phyloP scores from a whole-genome alignment of 352 stramenopile species.

The Phytophthora parvispora region DNA sequence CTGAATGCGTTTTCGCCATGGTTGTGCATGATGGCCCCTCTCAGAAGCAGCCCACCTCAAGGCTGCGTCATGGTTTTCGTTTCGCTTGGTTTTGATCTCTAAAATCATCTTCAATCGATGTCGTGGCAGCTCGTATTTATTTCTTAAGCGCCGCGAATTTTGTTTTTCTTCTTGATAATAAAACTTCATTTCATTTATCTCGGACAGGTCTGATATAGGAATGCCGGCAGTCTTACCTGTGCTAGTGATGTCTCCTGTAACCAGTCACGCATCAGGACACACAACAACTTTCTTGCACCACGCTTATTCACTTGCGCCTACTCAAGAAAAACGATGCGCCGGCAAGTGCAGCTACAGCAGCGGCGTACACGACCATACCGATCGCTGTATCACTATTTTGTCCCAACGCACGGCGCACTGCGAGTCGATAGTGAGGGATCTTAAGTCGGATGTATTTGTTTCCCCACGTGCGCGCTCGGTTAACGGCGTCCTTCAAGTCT shows the following conservation, averaged over 20 bases:
- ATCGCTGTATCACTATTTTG: constrained; percentile 63
- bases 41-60: constrained; percentile 10
- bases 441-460: constrained; percentile 90
- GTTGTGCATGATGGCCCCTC: not conserved
- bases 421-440: constrained; percentile 61
- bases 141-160: constrained; percentile 27
- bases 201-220: not conserved
- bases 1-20: constrained; percentile 13
- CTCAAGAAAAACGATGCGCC: constrained; percentile 85
- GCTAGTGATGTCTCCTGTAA: not conserved
- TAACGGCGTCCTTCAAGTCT: constrained; percentile 86
- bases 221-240: too few relatives aligned
- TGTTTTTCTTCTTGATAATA: constrained; percentile 26
- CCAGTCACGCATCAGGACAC: not conserved
- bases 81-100: constrained; percentile 23
- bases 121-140: constrained; percentile 49
- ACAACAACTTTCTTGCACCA: constrained; percentile 11
- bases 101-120: constrained; percentile 5
- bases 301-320: constrained; percentile 54
- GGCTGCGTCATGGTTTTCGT: constrained; percentile 5
- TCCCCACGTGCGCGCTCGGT: constrained; percentile 77
- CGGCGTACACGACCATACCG: constrained; percentile 85
- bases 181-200: constrained; percentile 29
- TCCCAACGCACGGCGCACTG: constrained; percentile 49
- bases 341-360: constrained; percentile 78